Percentiles rank a stretch among this genome's conserved stretches.
Conservation (phyloP, 306 rosid genomes). For the Urtica urens region DNA sequence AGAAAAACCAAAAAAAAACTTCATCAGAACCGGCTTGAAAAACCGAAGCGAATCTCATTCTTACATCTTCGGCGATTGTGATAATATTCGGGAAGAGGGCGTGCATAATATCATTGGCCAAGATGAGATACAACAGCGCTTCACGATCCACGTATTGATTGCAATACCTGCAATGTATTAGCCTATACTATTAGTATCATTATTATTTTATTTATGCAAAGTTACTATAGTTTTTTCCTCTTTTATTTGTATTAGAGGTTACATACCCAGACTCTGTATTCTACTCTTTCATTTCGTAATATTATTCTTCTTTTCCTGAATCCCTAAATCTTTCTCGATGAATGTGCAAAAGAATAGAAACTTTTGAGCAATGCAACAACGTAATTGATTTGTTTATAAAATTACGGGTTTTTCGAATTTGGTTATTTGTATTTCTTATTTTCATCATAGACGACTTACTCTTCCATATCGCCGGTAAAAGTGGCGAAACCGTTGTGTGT, state of each 20-base stretch:
- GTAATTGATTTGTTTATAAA: neutral
- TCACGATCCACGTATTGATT: conserved; percentile 94
- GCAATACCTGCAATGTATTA: conserved; percentile 52
- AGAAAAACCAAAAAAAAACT: neutral
- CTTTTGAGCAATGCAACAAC: neutral
- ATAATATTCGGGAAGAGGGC: conserved; percentile 63
- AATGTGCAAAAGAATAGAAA: too few species aligned
- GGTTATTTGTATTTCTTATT: too few species aligned
- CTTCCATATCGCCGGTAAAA: conserved; percentile 89
- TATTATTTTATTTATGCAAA: too few species aligned
- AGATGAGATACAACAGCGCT: conserved; percentile 66
- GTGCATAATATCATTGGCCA: conserved; percentile 86
- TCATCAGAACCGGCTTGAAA: neutral
- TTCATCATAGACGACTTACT: conserved; percentile 71
- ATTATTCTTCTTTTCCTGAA: too few species aligned
- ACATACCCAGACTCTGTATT: too few species aligned
- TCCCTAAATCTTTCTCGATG: too few species aligned
- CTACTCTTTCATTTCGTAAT: too few species aligned
- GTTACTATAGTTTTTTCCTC: too few species aligned
- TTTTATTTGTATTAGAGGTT: too few species aligned
- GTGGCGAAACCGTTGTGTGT: conserved; percentile 97
- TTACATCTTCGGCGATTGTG: conserved; percentile 93
- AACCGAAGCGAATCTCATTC: conserved; percentile 11
- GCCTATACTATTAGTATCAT: neutral
- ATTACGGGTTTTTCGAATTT: neutral